Evolutionary conservation across 2,329 filamentous ascomycete genomes (phyloP).

Genomic region (Cladosporium oxysporum): DNA sequence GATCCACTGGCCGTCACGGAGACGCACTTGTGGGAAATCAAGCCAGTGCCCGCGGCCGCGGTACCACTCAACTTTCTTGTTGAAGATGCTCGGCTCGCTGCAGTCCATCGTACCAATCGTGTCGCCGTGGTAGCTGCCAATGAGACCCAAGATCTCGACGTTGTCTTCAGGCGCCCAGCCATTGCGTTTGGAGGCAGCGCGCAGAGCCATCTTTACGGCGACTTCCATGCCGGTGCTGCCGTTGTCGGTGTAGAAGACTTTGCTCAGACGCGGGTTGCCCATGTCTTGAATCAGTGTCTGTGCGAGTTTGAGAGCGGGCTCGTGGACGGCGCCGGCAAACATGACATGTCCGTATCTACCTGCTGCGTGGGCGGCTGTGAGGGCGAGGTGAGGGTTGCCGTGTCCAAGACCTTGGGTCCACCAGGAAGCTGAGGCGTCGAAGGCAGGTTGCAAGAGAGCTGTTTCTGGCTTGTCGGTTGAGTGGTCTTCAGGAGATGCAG

Average conservation of each 20-base stretch:
- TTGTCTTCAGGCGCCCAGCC: constrained; percentile 59
- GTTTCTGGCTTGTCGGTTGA: constrained; percentile 17
- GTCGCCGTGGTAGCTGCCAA: constrained; percentile 82
- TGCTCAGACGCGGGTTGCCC: constrained; percentile 64
- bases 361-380: constrained; percentile 77
- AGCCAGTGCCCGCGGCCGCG: constrained; percentile 76
- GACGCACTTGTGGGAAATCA: constrained; percentile 71
- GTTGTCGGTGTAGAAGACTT: constrained; percentile 83
- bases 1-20: constrained; percentile 66
- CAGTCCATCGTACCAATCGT: constrained; percentile 89
- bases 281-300: constrained; percentile 62
- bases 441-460: constrained; percentile 62
- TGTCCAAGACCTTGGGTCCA: constrained; percentile 90
- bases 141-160: constrained; percentile 67
- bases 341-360: constrained; percentile 86
- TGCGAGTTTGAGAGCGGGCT: constrained; percentile 71
- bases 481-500: constrained; percentile 12
- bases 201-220: constrained; percentile 80
- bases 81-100: constrained; percentile 74
- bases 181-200: constrained; percentile 61
- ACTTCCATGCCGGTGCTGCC: constrained; percentile 83
- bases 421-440: constrained; percentile 86
- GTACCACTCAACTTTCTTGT: constrained; percentile 87
- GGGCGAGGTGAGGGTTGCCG: constrained; percentile 68
- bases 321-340: constrained; percentile 79